Percentiles rank a stretch among this genome's conserved stretches.
phyloP scores from a whole-genome alignment of 2,329 filamentous ascomycete species.

The Colletotrichum melonis region DNA sequence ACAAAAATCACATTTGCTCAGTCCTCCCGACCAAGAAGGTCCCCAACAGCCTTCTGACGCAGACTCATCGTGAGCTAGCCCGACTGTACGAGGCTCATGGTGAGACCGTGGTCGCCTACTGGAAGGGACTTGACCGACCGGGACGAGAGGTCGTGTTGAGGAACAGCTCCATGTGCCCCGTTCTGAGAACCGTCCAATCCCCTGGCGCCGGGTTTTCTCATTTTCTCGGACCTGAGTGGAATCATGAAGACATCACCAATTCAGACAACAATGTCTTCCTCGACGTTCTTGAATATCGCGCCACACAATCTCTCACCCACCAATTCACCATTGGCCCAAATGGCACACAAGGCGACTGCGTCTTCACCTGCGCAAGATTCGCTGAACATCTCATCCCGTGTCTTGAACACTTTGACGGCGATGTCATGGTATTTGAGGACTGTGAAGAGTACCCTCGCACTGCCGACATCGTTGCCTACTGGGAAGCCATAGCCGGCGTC shows the following conservation, averaged over 20 bases:
- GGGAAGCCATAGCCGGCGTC: neutral
- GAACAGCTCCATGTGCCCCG: neutral
- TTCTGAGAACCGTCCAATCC: neutral
- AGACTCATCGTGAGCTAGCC: neutral
- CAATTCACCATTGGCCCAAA: constrained; percentile 49
- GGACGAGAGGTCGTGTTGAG: neutral
- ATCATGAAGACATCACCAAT: constrained; percentile 52
- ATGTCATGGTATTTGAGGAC: neutral
- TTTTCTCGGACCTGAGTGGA: constrained; percentile 56
- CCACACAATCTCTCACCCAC: constrained; percentile 45
- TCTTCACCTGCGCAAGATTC: neutral
- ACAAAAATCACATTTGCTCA: neutral
- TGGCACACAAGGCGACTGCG: constrained; percentile 22
- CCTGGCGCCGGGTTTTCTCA: constrained; percentile 14
- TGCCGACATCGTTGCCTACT: neutral
- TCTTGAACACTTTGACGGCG: neutral
- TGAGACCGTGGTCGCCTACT: neutral
- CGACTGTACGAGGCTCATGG: neutral
- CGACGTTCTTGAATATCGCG: constrained; percentile 51
- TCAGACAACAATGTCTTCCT: constrained; percentile 51
- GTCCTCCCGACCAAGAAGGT: neutral
- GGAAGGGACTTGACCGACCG: neutral
- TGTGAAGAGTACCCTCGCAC: neutral
- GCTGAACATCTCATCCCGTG: too few relatives aligned
- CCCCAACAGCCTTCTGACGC: neutral